Base-by-base conservation (phyloP, 176 grass and related monocot species). In the Carex myosuroides region DNA sequence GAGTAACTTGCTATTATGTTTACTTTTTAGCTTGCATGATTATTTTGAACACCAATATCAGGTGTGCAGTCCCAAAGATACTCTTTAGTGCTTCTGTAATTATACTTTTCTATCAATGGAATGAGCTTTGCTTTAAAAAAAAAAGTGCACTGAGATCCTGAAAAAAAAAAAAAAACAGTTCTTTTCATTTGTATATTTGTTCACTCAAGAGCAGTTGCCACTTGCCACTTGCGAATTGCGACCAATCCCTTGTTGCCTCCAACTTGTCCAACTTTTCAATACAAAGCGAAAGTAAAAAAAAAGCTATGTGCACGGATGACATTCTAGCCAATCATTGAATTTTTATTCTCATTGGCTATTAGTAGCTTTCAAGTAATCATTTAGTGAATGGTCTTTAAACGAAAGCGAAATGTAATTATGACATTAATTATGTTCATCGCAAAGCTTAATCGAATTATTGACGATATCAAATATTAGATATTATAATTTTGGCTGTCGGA, bases 111-210 rank as follows among this genome's bases (percentile, higher is more conserved):
- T 1, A 26, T 26, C 0, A 26, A 26, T 26, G 0, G 1, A 26
- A 26, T 26, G 26, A 0, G 26, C 26, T 26, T 26, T 26, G 26
- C 26, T 26, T 26, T 1, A 26, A 26, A 26, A 26, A 26, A 1
- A 26, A 2, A 29, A 29, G 29, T 29, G 29, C 29, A 29, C 29
- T 29, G 29, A 29, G 0, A 29, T 29, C 1, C 29, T 29, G 29
- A 29, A 29, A 29, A 29, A 24, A 29, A 29, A 29, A 24, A 29
- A 29, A 2, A 29, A 76, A 76, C 46, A 54, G 71, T 76, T 76
- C 46, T 54, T 76, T 76, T 76, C 46, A 29, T 76, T 76, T 54
- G 71, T 73, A 73, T 50, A 35, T 22, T 52, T 52, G 44, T 74
- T 29, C 11, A 74, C 20, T 74, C 70, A 26, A 24, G 12, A 75